Base-by-base conservation (phyloP, 2,329 filamentous ascomycete species). In the Parafenestella ontariensis region DNA sequence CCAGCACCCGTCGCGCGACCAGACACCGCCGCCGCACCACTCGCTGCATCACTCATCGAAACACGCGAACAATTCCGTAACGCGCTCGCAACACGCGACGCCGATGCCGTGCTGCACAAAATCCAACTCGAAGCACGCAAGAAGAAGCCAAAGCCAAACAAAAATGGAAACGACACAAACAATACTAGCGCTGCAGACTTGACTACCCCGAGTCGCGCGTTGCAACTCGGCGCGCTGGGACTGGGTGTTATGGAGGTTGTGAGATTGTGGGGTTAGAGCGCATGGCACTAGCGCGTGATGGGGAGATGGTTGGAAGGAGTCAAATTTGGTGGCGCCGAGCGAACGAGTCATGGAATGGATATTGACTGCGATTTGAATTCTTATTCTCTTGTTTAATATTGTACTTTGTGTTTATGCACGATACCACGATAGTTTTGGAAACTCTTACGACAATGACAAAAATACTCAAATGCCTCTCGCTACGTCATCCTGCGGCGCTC, bases 191-290 rank as follows among this genome's bases (percentile, higher is more conserved):
- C 68, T 13, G 68, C 67, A 6, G 55, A 50, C 7, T 52, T 56
- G 10, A 21, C 69, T 2, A 49, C 58, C 4, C 61, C 69, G 15
- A 72, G 53, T 50, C 63, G 52, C 26, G 49, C 54, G 2, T 53
- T 75, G 11, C 58, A 72, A 39, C 49, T 69, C 3, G 63, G 62
- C 43, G 68, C 65, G 2, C 24, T 74, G 20, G 61, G 70, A 1
- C 44, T 74, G 5, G 70, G 71, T 1, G 56, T 69, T 33, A 49
- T 66, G 13, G 65, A 69, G 41, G 39, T 64, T 39, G 58, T 62
- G 2, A 54, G 61, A 31, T 42, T 70, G 28, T 70, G 68, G 68
- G 54, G 46, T 21, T 70, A 56, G 45, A 21, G 1, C 24, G 41
- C 23, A 18, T 15, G 41, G 9, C 18, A 2, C n/a, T 20, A 17